phyloP scores from a whole-genome alignment of 2,329 filamentous ascomycete genomes.

The Gnomoniopsis smithogilvyi region DNA sequence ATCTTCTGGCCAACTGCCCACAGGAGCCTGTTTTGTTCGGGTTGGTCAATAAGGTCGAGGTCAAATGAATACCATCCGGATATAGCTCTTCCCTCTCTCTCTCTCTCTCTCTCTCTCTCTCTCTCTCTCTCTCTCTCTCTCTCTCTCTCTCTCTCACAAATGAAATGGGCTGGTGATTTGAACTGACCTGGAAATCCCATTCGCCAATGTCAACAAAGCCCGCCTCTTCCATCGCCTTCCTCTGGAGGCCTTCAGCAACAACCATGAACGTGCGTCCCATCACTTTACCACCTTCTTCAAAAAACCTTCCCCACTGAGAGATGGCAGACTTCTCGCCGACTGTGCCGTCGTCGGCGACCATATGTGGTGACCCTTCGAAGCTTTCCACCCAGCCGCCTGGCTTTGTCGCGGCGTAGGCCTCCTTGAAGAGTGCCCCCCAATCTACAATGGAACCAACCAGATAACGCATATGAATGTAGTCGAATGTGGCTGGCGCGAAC shows the following conservation, averaged over 20 bases:
- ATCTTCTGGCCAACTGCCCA: conserved; percentile 28
- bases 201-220: conserved; percentile 57
- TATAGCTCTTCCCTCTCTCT: no score
- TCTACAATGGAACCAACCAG: conserved; percentile 51
- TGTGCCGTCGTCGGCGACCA: conserved; percentile 25
- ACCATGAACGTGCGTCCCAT: conserved; percentile 44
- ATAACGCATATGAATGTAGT: conserved; percentile 56
- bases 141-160: no score
- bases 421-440: conserved; percentile 47
- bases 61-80: not conserved
- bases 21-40: conserved; percentile 22
- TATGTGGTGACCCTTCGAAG: conserved; percentile 18
- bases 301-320: conserved; percentile 25
- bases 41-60: not conserved
- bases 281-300: conserved; percentile 39
- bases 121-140: no score
- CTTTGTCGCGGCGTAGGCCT: conserved; percentile 45
- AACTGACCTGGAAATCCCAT: conserved; percentile 43
- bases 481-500: conserved; percentile 43
- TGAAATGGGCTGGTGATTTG: not conserved
- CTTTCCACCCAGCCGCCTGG: conserved; percentile 43
- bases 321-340: conserved; percentile 19
- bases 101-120: no score
- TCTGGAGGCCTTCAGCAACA: conserved; percentile 49
- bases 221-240: conserved; percentile 48